Base-by-base conservation (phyloP, 768 basidiomycete genomes). In the Phaffia tasmanica region DNA sequence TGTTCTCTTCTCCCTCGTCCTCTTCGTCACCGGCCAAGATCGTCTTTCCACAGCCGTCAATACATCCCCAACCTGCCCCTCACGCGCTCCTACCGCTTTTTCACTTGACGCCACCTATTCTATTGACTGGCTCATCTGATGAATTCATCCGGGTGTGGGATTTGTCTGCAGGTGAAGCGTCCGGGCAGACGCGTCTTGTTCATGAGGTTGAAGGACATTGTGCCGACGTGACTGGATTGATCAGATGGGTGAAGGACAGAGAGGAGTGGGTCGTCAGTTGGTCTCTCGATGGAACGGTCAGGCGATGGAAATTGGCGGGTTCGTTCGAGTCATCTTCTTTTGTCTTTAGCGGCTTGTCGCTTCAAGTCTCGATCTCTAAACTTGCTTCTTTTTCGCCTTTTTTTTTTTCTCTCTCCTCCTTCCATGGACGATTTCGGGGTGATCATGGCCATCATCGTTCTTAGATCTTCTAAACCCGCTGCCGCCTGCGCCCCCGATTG, bases 201-300 rank as follows among this genome's bases (percentile, higher is more conserved):
- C 6, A 57, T 19, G 57, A 42, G 18, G 77, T 88, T 15, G 88
- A 95, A 71, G 92, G 83, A 7, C 94, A 97, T 73, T 89, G 86
- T 83, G 89, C 89, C 71, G 89, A 95, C 71, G 85, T 97, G 19
- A 87, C 83, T 4, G 83, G 82, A 5, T 76, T 98, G 61, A 81
- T 81, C 32, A 77, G 86, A 15, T 95, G 91, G 90, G 78, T 77
- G 8, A 74, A 76, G 32, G 79, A 79, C 11, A 74, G 83, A 16
- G 88, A 89, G 71, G 83, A 85, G 23, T 92, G 88, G 86, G 80
- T 97, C 51, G 76, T 97, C 48, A 91, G 85, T 67, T 81, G 85
- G 0, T 86, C 90, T 73, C 76, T 98, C 66, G 94, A 98, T 74
- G 83, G 85, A 51, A 95, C 92, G 25, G 79, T 98, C 58, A 81